Evolutionary conservation across 257 asterid species (phyloP), one percentile per base, ranked within the genome.

Genomic region (Nicotiana obtusifolia): DNA sequence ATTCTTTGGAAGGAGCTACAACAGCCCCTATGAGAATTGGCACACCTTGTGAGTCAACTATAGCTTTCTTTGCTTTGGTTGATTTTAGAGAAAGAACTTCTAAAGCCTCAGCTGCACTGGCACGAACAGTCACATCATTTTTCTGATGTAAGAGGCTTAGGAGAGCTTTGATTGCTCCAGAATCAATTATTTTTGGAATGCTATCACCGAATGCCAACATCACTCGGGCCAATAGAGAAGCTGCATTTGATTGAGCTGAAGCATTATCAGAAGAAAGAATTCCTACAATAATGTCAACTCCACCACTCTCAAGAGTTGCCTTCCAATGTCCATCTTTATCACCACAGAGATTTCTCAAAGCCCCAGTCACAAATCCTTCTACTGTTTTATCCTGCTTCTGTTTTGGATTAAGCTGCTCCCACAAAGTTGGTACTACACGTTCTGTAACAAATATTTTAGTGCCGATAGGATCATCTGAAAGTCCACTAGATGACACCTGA

Each of bases 81-180:
- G 98, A 95, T 90, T 88, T 91, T 11, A 83, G 84, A 81, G 97
- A 92, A 83, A 95, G 86, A 67, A 90, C 95, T 76, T 91, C 91
- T 80, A 95, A 84, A 71, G 98, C 98, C 87, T 93, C 98, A 35
- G 97, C 97, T 68, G 97, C 96, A 86, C 91, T 95, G 82, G 92
- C 95, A 88, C 97, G 86, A 68, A 92, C 97, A 30, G 91, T 84
- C 53, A 90, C 91, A 80, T 95, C 94, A 66, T 92, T 92, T 73
- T 90, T 80, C 85, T 90, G 88, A 82, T 77, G 86, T 86, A 92
- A 78, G 62, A 95, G 97, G 71, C 87, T 75, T 44, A 93, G 88
- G 86, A 95, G 85, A 79, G 91, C 82, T 83, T 86, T 87, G 86
- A 91, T 67, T 60, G 93, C 98, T 81, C 93, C 97, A 37, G 97